Evolutionary conservation across 148 eudicot species (phyloP), one percentile per base, ranked within the genome.

Genomic region (Silene uniflora): DNA sequence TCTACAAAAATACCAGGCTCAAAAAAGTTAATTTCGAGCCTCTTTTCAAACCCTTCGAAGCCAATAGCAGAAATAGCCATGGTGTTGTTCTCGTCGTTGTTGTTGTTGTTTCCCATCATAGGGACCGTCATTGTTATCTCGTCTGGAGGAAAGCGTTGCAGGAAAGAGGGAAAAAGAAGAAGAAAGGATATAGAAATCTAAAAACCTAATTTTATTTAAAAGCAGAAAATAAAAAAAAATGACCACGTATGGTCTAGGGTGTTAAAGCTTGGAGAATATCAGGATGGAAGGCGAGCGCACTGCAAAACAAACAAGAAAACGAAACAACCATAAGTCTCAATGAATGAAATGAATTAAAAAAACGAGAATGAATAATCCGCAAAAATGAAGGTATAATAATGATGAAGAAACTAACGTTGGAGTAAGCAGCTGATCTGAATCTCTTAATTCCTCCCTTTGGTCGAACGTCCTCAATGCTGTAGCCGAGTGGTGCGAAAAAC

Each of bases 21-120:
- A 58, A 85, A 84, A 64, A 92, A 92, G 0, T 88, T 76, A 35
- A 92, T 90, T 76, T 92, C 98, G 6, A 92, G 98, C 88, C 98
- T 90, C 85, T 92, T 92, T 69, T 92, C 98, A 61, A 79, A 90
- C 60, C 98, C 98, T 81, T 92, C 98, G 46, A 92, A 92, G n/a
- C 98, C 98, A 62, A 92, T 92, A 25, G 98, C 91, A 85, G 98
- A 92, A 39, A 76, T 81, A 4, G 83, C 35, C 79, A 82, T 69
- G 7, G 84, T 77, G 88, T 84, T 85, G 76, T 60, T 71, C 23
- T 71, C 65, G 12, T 67, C 80, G n/a, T 35, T 35, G 88, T 87
- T 82, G 75, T 24, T 71, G 74, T 74, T 55, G 73, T 78, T 69
- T 39, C 63, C 75, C 64, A n/a, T 73, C 80, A 44, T 77, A 55